Percentiles rank a stretch among this genome's conserved stretches.
Evolutionary conservation across 139 green algal species (phyloP).

Genomic region (Chlamydomonas schloesseri): DNA sequence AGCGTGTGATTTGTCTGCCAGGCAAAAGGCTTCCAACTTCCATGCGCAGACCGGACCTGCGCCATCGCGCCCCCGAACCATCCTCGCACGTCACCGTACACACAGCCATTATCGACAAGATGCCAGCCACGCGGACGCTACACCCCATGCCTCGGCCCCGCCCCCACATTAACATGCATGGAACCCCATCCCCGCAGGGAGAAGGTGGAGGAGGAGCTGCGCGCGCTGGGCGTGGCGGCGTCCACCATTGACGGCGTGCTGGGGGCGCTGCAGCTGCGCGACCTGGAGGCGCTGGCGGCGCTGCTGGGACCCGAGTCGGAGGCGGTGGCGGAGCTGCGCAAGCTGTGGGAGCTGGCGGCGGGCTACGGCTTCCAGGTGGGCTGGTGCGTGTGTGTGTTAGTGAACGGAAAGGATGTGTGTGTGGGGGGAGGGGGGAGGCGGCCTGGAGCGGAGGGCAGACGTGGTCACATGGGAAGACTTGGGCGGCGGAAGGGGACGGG

Average conservation of each 20-base stretch:
- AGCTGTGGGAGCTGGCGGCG: conserved; percentile 88
- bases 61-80: no score
- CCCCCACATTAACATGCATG: no score
- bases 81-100: no score
- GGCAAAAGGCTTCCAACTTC: no score
- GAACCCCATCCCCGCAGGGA: conserved; percentile 44
- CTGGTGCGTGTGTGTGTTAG: no score
- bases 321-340: conserved; percentile 84
- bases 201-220: conserved; percentile 85
- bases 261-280: conserved; percentile 64
- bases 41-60: no score
- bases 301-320: conserved; percentile 65
- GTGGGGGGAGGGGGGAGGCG: no score
- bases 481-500: no score
- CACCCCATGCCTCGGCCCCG: no score
- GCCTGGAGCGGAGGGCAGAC: neutral
- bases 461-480: neutral
- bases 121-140: no score
- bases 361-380: conserved; percentile 78
- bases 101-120: no score
- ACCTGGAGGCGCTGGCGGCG: conserved; percentile 71
- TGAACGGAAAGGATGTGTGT: neutral
- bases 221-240: conserved; percentile 61
- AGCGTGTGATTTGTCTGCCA: no score
- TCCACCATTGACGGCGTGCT: conserved; percentile 80